These are phyloP conservation scores for Keithomyces neogunnii DNA, from an alignment of 2,329 filamentous ascomycete species.

Conservation along the genomic window DNA sequence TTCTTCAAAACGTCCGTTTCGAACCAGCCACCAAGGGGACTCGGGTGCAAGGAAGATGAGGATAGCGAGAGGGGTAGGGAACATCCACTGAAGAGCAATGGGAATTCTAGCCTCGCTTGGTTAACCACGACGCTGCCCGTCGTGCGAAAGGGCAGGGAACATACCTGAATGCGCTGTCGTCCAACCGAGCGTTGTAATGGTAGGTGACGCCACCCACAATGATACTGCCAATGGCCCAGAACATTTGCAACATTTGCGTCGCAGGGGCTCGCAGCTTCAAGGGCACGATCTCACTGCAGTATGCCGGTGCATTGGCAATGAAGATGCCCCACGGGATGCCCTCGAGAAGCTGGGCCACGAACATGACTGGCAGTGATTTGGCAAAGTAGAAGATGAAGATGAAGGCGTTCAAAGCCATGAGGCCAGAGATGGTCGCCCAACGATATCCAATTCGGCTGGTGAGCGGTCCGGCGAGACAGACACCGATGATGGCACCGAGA, in stretches of 20 bases:
- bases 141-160: too few species aligned
- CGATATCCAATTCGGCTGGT: constrained; percentile 28
- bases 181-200: constrained; percentile 32
- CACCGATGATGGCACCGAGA: constrained; percentile 26
- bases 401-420: constrained; percentile 30
- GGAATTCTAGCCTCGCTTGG: constrained; percentile 29
- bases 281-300: constrained; percentile 52
- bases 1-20: constrained; percentile 33
- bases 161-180: too few species aligned
- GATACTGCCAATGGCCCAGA: constrained; percentile 53
- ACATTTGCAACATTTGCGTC: constrained; percentile 56
- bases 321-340: constrained; percentile 56
- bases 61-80: constrained; percentile 45
- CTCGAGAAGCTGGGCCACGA: constrained; percentile 47
- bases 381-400: constrained; percentile 29
- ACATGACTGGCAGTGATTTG: constrained; percentile 30
- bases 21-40: constrained; percentile 46
- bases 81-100: constrained; percentile 50
- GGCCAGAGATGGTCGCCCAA: constrained; percentile 24
- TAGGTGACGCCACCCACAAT: constrained; percentile 49
- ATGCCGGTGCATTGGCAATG: constrained; percentile 53
- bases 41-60: constrained; percentile 42
- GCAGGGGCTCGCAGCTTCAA: constrained; percentile 45
- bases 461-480: constrained; percentile 28
- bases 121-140: constrained; percentile 14